phyloP scores from a whole-genome alignment of 2,329 filamentous ascomycete genomes.

The Laburnicola sp. region DNA sequence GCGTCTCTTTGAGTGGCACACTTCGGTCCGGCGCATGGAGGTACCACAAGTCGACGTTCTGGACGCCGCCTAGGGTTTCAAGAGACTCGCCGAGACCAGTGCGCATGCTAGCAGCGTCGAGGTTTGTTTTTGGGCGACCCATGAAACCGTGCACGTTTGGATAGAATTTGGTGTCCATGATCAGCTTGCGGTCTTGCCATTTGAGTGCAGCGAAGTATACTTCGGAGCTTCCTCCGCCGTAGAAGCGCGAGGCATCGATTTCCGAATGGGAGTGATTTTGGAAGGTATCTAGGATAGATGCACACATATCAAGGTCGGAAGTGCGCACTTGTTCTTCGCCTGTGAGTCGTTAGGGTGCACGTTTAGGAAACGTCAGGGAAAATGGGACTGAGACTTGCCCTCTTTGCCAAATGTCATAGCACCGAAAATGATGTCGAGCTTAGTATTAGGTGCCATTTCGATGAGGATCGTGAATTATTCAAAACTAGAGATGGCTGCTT shows the following conservation, averaged over 20 bases:
- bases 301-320: constrained; percentile 18
- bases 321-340: constrained; percentile 26
- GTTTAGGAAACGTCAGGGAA: background rate
- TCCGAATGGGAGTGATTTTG: constrained; percentile 39
- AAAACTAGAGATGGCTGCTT: background rate
- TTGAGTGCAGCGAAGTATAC: constrained; percentile 2
- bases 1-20: constrained; percentile 50
- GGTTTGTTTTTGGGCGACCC: constrained; percentile 23
- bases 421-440: constrained; percentile 40
- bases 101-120: constrained; percentile 39
- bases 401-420: constrained; percentile 46
- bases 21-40: constrained; percentile 52
- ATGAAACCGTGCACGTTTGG: constrained; percentile 21
- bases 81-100: constrained; percentile 44
- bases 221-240: constrained; percentile 44
- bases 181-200: constrained; percentile 1
- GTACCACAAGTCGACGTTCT: constrained; percentile 50
- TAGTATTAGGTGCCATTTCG: constrained; percentile 17
- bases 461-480: background rate
- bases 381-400: constrained; percentile 19
- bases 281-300: constrained; percentile 35
- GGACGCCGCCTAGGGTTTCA: constrained; percentile 37
- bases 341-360: constrained; percentile 1
- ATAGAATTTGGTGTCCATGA: constrained; percentile 6
- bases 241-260: constrained; percentile 47